Evolutionary conservation across 1,139 yeast genomes (phyloP).

Genomic region (Pichia sp.): DNA sequence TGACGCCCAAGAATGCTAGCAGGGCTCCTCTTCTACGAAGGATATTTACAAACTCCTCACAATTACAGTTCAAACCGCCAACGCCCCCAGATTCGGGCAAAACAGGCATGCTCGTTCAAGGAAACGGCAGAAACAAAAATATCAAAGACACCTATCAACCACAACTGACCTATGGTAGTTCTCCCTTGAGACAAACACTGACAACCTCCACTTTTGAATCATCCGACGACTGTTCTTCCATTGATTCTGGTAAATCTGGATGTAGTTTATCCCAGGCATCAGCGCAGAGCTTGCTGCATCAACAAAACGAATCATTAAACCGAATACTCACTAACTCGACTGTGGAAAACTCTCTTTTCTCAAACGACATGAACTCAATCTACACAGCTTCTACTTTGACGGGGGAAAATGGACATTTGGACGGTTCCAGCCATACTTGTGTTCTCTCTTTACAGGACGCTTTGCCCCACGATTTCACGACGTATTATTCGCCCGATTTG

Average conservation of each 20-base stretch:
- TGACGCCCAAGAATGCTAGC: no score
- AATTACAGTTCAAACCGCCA: no score
- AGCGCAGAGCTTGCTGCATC: slow-evolving; percentile 10
- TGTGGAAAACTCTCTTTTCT: slow-evolving; percentile 13
- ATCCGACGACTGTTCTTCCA: slow-evolving; percentile 17
- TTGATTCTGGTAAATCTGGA: slow-evolving; percentile 17
- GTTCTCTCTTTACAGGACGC: slow-evolving; percentile 28
- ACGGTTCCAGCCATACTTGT: slow-evolving; percentile 6
- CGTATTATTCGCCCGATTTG: slow-evolving; percentile 50
- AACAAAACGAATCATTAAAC: slow-evolving; percentile 11
- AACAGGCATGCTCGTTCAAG: background rate
- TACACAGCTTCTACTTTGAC: slow-evolving; percentile 14
- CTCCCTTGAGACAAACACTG: slow-evolving; percentile 15
- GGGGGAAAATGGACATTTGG: background rate
- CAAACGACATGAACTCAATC: slow-evolving; percentile 8
- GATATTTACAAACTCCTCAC: no score
- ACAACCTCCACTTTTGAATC: slow-evolving; percentile 10
- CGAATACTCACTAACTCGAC: slow-evolving; percentile 8
- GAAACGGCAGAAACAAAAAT: slow-evolving; percentile 1
- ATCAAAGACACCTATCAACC: slow-evolving; percentile 2
- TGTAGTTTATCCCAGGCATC: slow-evolving; percentile 12
- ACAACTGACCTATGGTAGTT: slow-evolving; percentile 12
- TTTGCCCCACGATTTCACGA: slow-evolving; percentile 39
- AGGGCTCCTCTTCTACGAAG: no score
- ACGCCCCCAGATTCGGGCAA: no score